phyloP scores from a whole-genome alignment of 768 basidiomycete species.

The Paxillus involutus region DNA sequence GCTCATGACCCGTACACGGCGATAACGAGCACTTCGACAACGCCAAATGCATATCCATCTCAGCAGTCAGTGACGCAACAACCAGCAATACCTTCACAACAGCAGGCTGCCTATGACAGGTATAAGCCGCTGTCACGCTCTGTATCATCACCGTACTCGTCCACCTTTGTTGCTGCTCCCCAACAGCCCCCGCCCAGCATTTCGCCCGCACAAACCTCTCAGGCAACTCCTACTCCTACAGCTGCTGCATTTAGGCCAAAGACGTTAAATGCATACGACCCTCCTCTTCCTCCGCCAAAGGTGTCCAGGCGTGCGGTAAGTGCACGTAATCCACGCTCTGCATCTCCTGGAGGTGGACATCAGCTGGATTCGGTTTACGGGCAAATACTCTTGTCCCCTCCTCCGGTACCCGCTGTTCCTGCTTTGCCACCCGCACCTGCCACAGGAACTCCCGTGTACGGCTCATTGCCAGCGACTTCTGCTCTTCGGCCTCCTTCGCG shows the following conservation, averaged over 20 bases:
- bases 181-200: constrained; percentile 19
- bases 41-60: constrained; percentile 22
- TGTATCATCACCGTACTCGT: constrained; percentile 24
- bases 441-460: not conserved
- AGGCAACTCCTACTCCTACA: constrained; percentile 35
- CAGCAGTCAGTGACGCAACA: constrained; percentile 12
- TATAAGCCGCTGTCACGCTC: constrained; percentile 25
- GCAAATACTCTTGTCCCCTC: constrained; percentile 13
- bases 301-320: constrained; percentile 32
- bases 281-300: constrained; percentile 60
- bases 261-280: constrained; percentile 72
- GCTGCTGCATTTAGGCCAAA: constrained; percentile 60
- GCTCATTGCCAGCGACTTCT: not conserved
- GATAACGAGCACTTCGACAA: constrained; percentile 7
- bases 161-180: constrained; percentile 13
- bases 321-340: constrained; percentile 25
- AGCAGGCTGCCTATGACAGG: constrained; percentile 28
- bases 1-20: constrained; percentile 40
- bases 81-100: constrained; percentile 15
- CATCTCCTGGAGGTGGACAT: constrained; percentile 11
- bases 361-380: constrained; percentile 3
- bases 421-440: not conserved
- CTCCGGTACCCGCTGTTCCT: constrained; percentile 18
- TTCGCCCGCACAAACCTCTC: constrained; percentile 28
- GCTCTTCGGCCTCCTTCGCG: not conserved